Percentiles rank a stretch among this genome's conserved stretches.
These are phyloP conservation scores for Clarireedia paspali DNA, from an alignment of 2,329 filamentous ascomycete species.

Conservation along the genomic window DNA sequence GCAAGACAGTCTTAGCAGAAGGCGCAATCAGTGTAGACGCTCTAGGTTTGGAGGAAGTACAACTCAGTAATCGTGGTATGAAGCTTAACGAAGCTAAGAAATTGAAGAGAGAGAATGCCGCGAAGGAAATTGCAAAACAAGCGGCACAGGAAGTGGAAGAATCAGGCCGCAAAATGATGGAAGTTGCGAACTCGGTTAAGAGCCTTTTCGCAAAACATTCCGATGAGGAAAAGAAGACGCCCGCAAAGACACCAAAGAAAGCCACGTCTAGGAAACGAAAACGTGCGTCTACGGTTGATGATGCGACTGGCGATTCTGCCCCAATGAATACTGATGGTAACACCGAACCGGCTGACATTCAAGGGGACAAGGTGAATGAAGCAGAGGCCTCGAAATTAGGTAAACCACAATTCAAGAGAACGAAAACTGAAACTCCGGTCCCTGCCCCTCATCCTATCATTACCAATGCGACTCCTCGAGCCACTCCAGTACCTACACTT, in stretches of 20 bases:
- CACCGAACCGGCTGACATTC: constrained; percentile 11
- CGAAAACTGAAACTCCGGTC: constrained; percentile 50
- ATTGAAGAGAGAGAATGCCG: constrained; percentile 65
- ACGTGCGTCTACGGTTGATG: constrained; percentile 20
- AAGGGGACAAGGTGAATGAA: constrained; percentile 10
- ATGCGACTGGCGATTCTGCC: not conserved
- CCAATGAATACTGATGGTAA: constrained; percentile 16
- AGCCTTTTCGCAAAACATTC: constrained; percentile 28
- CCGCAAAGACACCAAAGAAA: constrained; percentile 18
- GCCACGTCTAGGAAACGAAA: constrained; percentile 26
- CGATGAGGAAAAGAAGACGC: constrained; percentile 13
- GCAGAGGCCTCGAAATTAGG: constrained; percentile 14
- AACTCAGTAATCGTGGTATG: constrained; percentile 65
- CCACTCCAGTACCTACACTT: constrained; percentile 11
- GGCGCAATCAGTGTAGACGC: constrained; percentile 48
- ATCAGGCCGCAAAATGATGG: constrained; percentile 45
- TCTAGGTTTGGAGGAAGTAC: constrained; percentile 51
- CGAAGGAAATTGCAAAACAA: constrained; percentile 55
- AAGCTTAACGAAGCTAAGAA: constrained; percentile 75
- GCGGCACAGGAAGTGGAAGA: constrained; percentile 56
- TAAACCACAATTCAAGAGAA: constrained; percentile 41
- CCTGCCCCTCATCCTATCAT: constrained; percentile 35
- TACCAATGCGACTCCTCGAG: constrained; percentile 29
- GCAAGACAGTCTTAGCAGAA: constrained; percentile 42
- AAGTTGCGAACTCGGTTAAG: constrained; percentile 40